Evolutionary conservation across 805 yeast species (phyloP), one percentile per base, ranked within the genome.

Genomic region (Barnettozyma californica): DNA sequence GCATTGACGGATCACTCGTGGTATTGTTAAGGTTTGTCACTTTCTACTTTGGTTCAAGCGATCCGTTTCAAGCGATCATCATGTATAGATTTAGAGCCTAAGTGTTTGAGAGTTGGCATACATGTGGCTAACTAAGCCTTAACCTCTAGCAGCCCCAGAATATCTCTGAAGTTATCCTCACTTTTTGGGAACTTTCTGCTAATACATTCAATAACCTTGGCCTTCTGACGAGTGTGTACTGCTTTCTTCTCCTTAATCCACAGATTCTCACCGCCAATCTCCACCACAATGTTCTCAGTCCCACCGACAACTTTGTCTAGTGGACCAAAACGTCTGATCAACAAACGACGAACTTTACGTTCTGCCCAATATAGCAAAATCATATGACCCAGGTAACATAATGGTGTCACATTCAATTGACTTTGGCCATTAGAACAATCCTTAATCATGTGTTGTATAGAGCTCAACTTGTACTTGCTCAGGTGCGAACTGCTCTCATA

Each of bases 301-400:
- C 11, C 11, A 19, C 21, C 33, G 27, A 53, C 29, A 5, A 53
- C 19, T 5, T 8, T 14, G 19, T 33, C 36, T 13, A 53, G n/a
- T 1, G 41, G 25, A 2, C 55, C 55, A 36, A 38, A 53, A n/a
- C 46, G 38, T 14, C 14, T 23, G 3, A 16, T 34, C 21, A 50
- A 19, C 25, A 34, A 14, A 4, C n/a, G 18, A 31, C 31, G 42
- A 9, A 48, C 35, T 8, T 19, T 16, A 11, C 18, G 13, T 14
- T 41, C 34, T 3, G n/a, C 16, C 52, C 52, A 50, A 21, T 37
- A 42, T 29, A 44, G 48, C n/a, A 53, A 8, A 20, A 46, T 14
- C 9, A 50, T 27, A 34, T 51, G 49, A 3, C 54, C 51, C 14
- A 51, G 21, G 26, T 42, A 50, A 26, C 52, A 47, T 27, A 45